These are phyloP conservation scores for Amesomyces nigricolor DNA, from an alignment of 2,329 filamentous ascomycete species.

Conservation along the genomic window DNA sequence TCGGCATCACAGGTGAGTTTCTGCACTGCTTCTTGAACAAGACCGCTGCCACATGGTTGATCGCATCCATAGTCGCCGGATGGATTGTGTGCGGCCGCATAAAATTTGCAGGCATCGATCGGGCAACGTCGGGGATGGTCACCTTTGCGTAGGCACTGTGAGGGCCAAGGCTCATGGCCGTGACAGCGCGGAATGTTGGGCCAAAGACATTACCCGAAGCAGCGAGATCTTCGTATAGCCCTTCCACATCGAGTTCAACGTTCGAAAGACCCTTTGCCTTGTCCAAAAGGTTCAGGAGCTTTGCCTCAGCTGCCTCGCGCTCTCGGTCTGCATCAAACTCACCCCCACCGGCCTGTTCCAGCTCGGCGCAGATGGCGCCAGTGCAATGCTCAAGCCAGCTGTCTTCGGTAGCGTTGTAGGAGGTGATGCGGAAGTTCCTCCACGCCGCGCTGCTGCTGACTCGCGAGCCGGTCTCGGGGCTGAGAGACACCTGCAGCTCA, in stretches of 20 bases:
- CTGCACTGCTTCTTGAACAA: background rate
- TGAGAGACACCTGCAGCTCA: too few relatives aligned
- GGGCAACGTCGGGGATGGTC: slow-evolving; percentile 3
- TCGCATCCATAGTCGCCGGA: slow-evolving; percentile 7
- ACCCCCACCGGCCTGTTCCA: background rate
- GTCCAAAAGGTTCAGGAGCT: background rate
- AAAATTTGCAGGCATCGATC: slow-evolving; percentile 5
- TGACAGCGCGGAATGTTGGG: background rate
- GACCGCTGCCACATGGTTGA: slow-evolving; percentile 3
- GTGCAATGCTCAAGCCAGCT: background rate
- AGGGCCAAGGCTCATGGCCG: background rate
- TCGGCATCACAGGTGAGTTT: background rate
- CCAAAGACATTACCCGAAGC: background rate
- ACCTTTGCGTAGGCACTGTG: background rate
- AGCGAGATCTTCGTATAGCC: background rate
- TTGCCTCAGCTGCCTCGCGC: too few relatives aligned
- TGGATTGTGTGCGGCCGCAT: slow-evolving; percentile 6
- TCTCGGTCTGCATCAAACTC: background rate
- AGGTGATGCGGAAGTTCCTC: too few relatives aligned
- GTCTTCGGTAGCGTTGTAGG: background rate
- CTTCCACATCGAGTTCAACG: background rate
- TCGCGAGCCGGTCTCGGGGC: too few relatives aligned
- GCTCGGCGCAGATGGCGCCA: background rate
- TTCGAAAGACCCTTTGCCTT: background rate
- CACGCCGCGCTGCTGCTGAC: too few relatives aligned